Evolutionary conservation across 768 basidiomycete genomes (phyloP).

Genomic region (Krasilnikovozyma curviuscula): DNA sequence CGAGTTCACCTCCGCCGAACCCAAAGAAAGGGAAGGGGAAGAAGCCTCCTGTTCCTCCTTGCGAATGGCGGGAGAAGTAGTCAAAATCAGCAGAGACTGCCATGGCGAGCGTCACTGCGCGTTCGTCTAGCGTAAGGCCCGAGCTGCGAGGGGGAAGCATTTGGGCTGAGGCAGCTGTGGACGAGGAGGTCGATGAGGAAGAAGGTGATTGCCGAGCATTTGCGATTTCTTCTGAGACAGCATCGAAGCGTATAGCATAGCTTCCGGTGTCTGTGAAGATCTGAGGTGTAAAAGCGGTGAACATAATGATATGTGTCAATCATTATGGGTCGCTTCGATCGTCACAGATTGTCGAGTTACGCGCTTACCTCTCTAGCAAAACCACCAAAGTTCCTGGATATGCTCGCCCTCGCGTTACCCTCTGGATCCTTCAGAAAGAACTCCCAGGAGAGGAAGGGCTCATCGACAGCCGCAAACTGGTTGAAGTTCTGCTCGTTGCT

Average conservation of each 20-base stretch:
- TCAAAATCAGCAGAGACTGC: conserved; percentile 12
- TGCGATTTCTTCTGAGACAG: background rate
- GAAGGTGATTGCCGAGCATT: background rate
- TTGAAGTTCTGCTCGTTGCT: background rate
- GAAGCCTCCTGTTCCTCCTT: no score
- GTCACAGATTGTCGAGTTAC: no score
- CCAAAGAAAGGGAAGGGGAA: no score
- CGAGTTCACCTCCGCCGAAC: no score
- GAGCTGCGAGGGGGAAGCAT: no score
- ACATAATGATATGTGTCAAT: background rate
- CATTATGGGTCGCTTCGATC: background rate
- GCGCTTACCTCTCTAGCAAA: conserved; percentile 5
- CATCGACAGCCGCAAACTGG: conserved; percentile 7
- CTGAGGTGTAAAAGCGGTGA: background rate
- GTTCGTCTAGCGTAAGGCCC: conserved; percentile 8
- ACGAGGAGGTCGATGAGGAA: background rate
- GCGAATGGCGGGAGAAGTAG: conserved; percentile 11
- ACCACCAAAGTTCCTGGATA: conserved; percentile 7
- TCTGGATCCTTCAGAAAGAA: background rate
- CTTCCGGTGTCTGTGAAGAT: conserved; percentile 10
- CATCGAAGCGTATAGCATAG: conserved; percentile 10
- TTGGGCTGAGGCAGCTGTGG: background rate
- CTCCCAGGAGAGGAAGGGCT: conserved; percentile 2
- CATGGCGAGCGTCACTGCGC: conserved; percentile 6
- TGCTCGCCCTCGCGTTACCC: conserved; percentile 1